phyloP scores from a whole-genome alignment of 805 yeast genomes.

The Candida glaebosa region DNA sequence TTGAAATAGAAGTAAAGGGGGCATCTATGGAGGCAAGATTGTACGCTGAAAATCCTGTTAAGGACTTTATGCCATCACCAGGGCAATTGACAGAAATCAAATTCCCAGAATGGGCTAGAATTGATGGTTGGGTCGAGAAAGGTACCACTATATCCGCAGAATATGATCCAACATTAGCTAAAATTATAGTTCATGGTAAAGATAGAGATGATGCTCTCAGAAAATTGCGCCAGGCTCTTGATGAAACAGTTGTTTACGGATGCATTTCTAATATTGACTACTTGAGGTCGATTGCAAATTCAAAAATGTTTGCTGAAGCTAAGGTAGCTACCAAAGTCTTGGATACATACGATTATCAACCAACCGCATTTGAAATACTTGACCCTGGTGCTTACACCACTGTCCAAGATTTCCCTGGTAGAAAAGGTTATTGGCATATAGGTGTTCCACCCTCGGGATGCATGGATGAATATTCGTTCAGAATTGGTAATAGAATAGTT shows the following conservation, averaged over 20 bases:
- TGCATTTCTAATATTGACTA: conserved; percentile 89
- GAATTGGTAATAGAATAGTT: conserved; percentile 85
- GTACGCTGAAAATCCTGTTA: conserved; percentile 96
- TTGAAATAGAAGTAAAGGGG: conserved; percentile 62
- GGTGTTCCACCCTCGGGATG: conserved; percentile 99
- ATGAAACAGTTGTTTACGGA: conserved; percentile 85
- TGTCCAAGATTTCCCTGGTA: conserved; percentile 96
- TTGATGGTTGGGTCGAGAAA: conserved; percentile 89
- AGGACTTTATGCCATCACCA: conserved; percentile 93
- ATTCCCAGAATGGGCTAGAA: conserved; percentile 89
- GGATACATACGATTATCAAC: conserved; percentile 74
- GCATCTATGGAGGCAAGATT: conserved; percentile 96
- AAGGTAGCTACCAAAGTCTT: conserved; percentile 83
- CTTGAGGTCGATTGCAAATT: conserved; percentile 77
- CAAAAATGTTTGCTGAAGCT: conserved; percentile 80
- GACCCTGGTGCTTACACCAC: conserved; percentile 79
- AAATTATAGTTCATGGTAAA: conserved; percentile 90
- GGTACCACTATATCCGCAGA: conserved; percentile 90
- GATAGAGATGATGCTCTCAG: conserved; percentile 81
- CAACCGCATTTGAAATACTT: conserved; percentile 80
- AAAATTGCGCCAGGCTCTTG: conserved; percentile 74
- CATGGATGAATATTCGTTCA: conserved; percentile 90
- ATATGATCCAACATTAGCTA: conserved; percentile 94
- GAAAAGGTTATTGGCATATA: conserved; percentile 79
- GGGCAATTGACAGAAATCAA: conserved; percentile 83